Evolutionary conservation across 2,329 filamentous ascomycete genomes (phyloP), one percentile per base, ranked within the genome.

Genomic region (Talaromyces amestolkiae): DNA sequence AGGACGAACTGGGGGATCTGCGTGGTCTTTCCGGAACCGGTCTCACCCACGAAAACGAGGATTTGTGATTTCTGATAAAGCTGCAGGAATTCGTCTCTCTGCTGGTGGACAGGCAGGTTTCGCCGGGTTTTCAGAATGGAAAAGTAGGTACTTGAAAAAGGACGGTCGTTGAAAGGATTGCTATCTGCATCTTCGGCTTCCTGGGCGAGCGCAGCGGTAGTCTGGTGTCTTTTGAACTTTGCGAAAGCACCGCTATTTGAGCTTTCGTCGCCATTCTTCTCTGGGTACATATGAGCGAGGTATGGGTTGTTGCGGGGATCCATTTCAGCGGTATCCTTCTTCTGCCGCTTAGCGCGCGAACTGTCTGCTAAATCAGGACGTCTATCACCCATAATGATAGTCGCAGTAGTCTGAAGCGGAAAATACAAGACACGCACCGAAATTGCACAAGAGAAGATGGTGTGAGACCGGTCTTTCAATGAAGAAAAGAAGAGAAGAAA

Each of bases 1-100:
- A 99, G 87, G 70, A 99, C 94, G 78, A 97, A 99, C 78, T 99
- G 95, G 1, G 95, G 95, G 68, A 99, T 98, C 83, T 99, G 95
- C 0, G 95, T 99, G 4, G 95, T 99, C 83, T 99, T 99, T 82
- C 95, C 95, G 70, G 95, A 99, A 87, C 96, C 95, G 9, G 95
- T 99, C 84, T 99, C 95, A 82, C 95, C 95, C 69, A 99, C 95
- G 74, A 99, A 97, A 73, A 99, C 95, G 67, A 99, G 88, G 71
- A 99, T 97, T 80, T 99, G 95, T 27, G 89, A 92, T 73, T 90
- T 88, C 73, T 99, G 96, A 81, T 96, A 99, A 74, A 96, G 87
- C 75, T 93, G 83, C 67, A 99, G 85, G 76, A 99, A 99, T 77
- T 99, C 95, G 79, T 95, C 88, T 78, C 91, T 89, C 79, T 99